Evolutionary conservation across 2,329 filamentous ascomycete genomes (phyloP).

Genomic region (Coniochaeta sp.): DNA sequence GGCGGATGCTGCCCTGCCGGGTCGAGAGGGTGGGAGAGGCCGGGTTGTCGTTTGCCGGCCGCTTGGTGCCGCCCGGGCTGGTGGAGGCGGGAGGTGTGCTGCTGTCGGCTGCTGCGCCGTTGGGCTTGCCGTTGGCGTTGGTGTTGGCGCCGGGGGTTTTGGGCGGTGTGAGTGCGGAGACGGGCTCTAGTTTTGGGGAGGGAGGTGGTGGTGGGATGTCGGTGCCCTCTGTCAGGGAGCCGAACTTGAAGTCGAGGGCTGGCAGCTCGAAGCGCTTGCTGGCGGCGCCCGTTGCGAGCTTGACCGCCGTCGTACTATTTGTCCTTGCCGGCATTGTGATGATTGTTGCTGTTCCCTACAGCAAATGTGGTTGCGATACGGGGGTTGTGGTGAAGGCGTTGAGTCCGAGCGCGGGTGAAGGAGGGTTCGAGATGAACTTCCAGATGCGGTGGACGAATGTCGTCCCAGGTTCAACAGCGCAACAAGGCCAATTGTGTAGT

Average conservation of each 20-base stretch:
- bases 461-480: background rate
- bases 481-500: background rate
- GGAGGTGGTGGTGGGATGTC: slow-evolving; percentile 52
- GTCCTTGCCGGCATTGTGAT: slow-evolving; percentile 19
- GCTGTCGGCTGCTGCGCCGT: slow-evolving; percentile 17
- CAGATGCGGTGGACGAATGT: background rate
- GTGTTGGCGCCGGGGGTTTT: slow-evolving; percentile 21
- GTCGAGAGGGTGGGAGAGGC: slow-evolving; percentile 44
- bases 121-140: slow-evolving; percentile 30
- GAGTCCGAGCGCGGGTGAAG: too few relatives aligned
- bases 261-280: slow-evolving; percentile 46
- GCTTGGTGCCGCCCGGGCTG: slow-evolving; percentile 34
- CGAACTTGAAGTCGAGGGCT: slow-evolving; percentile 50
- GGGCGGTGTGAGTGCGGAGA: slow-evolving; percentile 32
- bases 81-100: slow-evolving; percentile 24
- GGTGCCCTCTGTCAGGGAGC: slow-evolving; percentile 53
- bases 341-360: background rate
- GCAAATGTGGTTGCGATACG: too few relatives aligned
- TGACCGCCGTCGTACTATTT: slow-evolving; percentile 13
- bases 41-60: slow-evolving; percentile 42
- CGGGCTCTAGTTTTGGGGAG: slow-evolving; percentile 42
- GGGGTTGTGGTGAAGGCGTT: too few relatives aligned
- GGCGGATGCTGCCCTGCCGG: slow-evolving; percentile 49
- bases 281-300: slow-evolving; percentile 8
- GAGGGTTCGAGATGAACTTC: too few relatives aligned